These are phyloP conservation scores for Aureobasidium sp. DNA, from an alignment of 2,329 filamentous ascomycete genomes.

Conservation along the genomic window DNA sequence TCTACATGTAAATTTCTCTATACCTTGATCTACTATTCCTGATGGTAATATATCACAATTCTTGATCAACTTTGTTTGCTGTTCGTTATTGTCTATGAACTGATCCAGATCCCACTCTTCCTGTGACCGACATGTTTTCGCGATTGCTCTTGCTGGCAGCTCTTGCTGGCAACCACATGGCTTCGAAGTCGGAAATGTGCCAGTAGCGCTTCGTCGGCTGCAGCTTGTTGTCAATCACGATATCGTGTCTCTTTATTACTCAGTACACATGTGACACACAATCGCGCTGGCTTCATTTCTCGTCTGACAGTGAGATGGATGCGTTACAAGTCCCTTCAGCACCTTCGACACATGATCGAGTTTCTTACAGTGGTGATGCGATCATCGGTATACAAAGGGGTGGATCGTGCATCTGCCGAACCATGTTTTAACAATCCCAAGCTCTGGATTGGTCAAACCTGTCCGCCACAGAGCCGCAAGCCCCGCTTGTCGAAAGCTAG, in stretches of 20 bases:
- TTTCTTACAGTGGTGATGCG: not conserved
- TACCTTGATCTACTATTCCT: not conserved
- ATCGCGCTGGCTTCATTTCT: not conserved
- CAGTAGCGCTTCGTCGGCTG: not conserved
- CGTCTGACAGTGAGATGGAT: not conserved
- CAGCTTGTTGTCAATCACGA: not conserved
- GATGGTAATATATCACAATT: not conserved
- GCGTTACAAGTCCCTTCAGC: not conserved
- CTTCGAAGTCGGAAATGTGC: not conserved
- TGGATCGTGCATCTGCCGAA: not conserved
- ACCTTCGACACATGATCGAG: not conserved
- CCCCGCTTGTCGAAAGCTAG: slow-evolving; percentile 2
- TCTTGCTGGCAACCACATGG: too few species aligned
- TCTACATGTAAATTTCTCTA: not conserved
- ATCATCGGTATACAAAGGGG: slow-evolving; percentile 7
- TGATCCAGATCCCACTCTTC: not conserved
- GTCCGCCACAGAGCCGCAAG: slow-evolving; percentile 1
- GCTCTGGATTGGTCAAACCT: not conserved
- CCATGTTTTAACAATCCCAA: not conserved
- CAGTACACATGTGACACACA: not conserved
- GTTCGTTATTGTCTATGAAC: not conserved
- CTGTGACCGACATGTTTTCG: not conserved
- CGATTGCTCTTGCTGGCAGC: not conserved
- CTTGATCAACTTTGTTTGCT: not conserved
- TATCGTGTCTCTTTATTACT: not conserved